Evolutionary conservation across 352 stramenopile species (phyloP), one percentile per base, ranked within the genome.

Genomic region (Globisporangium middletonii): DNA sequence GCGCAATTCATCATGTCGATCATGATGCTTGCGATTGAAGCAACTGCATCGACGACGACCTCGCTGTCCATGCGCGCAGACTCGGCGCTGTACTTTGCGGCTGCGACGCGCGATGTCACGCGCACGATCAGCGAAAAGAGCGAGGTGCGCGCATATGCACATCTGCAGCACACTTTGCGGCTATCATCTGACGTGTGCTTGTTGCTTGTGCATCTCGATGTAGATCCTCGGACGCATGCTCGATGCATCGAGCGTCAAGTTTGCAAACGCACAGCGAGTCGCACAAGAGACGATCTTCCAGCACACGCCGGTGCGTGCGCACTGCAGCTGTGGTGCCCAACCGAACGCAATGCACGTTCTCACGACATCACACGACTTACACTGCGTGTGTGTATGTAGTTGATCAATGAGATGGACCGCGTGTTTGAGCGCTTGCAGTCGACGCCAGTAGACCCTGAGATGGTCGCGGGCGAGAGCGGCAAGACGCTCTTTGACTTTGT

Each of bases 401-500:
- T 94, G 26, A 69, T 91, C 12, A 57, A 76, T 11, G 77, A 89
- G 59, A 86, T 94, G 73, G 75, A 91, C 52, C 59, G 62, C 49
- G 83, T 94, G 59, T 94, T 94, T 55, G 57, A 79, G 44, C 75
- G 83, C 53, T 68, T 94, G 15, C 72, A 75, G 51, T 57, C 60
- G 23, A 83, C 62, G 16, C 45, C 48, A 0, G 79, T 90, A 19
- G 79, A 88, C 43, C 72, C 79, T 7, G 60, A 60, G 0, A 82
- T 92, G 65, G 72, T 83, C 38, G 67, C 57, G 16, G 74, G 68
- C 8, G 77, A 92, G 44, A 54, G 35, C 7, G 69, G 63, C 53
- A 92, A 92, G 63, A 92, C 84, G 42, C 69, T 94, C 11, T 94
- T 89, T 45, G 84, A 94, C 66, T 94, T 89, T 62, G 63, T 94